A percentile compares a stretch with the other conserved stretches of the same genome.
Conservation (phyloP, 345 rosid genomes). For the Clausena lansium region DNA sequence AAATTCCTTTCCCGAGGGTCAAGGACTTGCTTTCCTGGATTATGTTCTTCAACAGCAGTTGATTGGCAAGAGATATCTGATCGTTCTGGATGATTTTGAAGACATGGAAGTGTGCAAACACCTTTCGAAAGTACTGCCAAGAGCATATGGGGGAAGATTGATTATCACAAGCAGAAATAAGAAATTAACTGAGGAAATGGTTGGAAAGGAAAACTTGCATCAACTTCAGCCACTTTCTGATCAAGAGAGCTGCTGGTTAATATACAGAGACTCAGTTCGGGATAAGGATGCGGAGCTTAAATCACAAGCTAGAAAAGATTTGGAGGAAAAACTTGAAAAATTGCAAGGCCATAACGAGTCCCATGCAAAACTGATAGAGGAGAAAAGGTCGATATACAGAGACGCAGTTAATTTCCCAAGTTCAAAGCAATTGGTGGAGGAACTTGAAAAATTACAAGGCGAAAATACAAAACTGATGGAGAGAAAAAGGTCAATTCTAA, state of each 20-base stretch:
- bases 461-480: neutral
- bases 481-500: neutral
- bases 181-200: slow-evolving; percentile 4
- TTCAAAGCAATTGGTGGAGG: neutral
- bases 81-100: slow-evolving; percentile 21
- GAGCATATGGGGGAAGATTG: slow-evolving; percentile 23
- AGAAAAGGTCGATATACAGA: too few species aligned
- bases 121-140: slow-evolving; percentile 19
- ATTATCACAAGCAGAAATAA: slow-evolving; percentile 16
- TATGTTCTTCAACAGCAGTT: slow-evolving; percentile 13
- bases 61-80: slow-evolving; percentile 23
- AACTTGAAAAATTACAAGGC: neutral
- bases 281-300: too few species aligned
- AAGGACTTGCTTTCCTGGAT: slow-evolving; percentile 4
- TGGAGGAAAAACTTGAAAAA: neutral
- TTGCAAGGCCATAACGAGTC: neutral
- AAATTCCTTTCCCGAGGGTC: neutral
- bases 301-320: neutral
- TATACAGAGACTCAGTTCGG: neutral
- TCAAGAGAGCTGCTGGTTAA: slow-evolving; percentile 4
- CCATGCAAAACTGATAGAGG: neutral
- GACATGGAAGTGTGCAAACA: slow-evolving; percentile 1
- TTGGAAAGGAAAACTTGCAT: slow-evolving; percentile 10
- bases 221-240: slow-evolving; percentile 1
- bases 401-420: neutral